Evolutionary conservation across 1,284 basidiomycete species (phyloP), one percentile per base, ranked within the genome.

Genomic region (Megacollybia platyphylla): DNA sequence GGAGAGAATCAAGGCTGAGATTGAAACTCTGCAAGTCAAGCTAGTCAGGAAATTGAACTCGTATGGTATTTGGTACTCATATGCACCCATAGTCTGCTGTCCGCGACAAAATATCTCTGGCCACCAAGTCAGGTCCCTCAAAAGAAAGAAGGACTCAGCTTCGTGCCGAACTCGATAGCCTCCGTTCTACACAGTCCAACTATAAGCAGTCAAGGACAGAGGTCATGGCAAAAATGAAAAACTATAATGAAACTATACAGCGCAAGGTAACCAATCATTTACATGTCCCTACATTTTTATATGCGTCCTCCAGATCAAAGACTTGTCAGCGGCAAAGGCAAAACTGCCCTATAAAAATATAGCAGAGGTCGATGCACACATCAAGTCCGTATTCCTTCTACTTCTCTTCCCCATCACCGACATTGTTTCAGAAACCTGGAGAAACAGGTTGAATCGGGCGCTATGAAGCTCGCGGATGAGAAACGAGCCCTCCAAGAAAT

Each of bases 401-500:
- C 41, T 18, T 5, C 32, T 42, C 36, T 45, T 18, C 27, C 35
- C 26, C 15, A 35, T 18, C 7, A 30, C 44, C 46, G 44, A 44
- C 15, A 38, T 50, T 11, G 45, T 40, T 2, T 45, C 54, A 93
- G 88, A 52, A 70, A 79, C 50, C 70, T 92, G 54, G 87, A 93
- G 48, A 83, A 74, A 54, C 86, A 92, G 58, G 82, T 99, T 47
- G 94, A 97, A 57, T 86, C 87, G 7, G 96, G 94, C 17, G 78
- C 59, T 49, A 73, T 98, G 75, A 97, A 92, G 61, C 73, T 98
- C 44, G 92, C 86, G 31, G 94, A 97, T 44, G 96, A 98, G 66
- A 97, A 97, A 65, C 83, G 89, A 50, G 89, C 93, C 4, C 71
- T 99, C 15, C 74, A 79, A 52, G 94, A 98, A 56, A 96, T 99